Evolutionary conservation across 305 asterid genomes (phyloP), one percentile per base, ranked within the genome.

Genomic region (Striga hermonthica): DNA sequence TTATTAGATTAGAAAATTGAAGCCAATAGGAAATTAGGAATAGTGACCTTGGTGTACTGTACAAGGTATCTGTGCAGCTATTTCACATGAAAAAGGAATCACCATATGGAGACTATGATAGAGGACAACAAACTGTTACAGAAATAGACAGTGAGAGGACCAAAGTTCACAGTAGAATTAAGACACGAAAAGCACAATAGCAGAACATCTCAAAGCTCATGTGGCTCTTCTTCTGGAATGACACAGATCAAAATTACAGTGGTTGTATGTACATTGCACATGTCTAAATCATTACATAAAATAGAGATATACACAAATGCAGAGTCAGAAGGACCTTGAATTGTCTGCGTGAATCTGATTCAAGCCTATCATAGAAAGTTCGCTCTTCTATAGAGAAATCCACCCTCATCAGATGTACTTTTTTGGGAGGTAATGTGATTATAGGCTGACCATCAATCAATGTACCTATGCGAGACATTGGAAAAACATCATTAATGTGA

Each of bases 361-460:
- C 97, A 73, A 93, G 89, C 75, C 76, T 79, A 72, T 74, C 77
- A 66, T 93, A 93, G 75, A 90, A 93, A 40, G 83, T 75, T 49
- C 95, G 81, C 78, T 93, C 98, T 76, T 88, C 95, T n/a, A 73
- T 11, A 70, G 98, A 80, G 81, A 93, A 93, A 1, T 85, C 91
- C 78, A 90, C 94, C 86, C 72, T 81, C 62, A 69, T 69, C 79
- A 93, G 80, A 61, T 76, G 71, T 69, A 82, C 82, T 68, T 71
- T 81, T 76, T 93, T 93, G 39, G 96, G 95, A 62, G 98, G 98
- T 53, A 93, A 76, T 64, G 41, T 79, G 63, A 93, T 88, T 43
- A 93, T 90, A 71, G 98, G 95, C 77, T 75, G 67, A 49, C 94
- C 92, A 71, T 76, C 87, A 77, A 90, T 76, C 60, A 73, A 44